Evolutionary conservation across 2,329 filamentous ascomycete genomes (phyloP).

Genomic region (Ilyonectria robusta): DNA sequence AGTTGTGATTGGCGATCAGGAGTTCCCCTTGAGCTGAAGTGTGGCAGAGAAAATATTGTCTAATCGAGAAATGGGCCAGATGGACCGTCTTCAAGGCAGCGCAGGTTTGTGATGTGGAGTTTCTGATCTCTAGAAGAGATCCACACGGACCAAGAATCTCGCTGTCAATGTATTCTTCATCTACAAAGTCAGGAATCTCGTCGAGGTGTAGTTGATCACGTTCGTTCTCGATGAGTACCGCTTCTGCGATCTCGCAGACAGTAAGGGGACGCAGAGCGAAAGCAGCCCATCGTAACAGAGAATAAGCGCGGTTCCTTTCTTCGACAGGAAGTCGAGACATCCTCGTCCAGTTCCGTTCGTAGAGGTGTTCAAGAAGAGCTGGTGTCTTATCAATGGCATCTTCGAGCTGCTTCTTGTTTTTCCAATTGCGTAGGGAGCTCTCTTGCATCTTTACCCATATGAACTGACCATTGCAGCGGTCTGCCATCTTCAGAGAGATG

Average conservation of each 20-base stretch:
- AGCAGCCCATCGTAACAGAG: slow-evolving; percentile 48
- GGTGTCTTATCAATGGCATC: slow-evolving; percentile 48
- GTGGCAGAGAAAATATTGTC: neutral
- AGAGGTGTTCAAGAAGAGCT: slow-evolving; percentile 45
- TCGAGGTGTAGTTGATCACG: neutral
- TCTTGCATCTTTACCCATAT: slow-evolving; percentile 49
- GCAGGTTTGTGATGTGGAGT: neutral
- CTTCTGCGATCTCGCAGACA: neutral
- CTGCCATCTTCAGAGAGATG: slow-evolving; percentile 43
- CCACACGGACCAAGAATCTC: neutral
- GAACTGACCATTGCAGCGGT: slow-evolving; percentile 39
- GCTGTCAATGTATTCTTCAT: neutral
- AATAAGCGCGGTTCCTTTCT: slow-evolving; percentile 40
- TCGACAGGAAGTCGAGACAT: slow-evolving; percentile 32
- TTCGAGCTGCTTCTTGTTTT: slow-evolving; percentile 48
- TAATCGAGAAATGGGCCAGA: slow-evolving; percentile 1
- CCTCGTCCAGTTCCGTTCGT: slow-evolving; percentile 50
- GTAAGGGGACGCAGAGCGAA: slow-evolving; percentile 40
- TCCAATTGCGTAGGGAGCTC: slow-evolving; percentile 38
- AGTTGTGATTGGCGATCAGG: neutral
- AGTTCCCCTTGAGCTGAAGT: neutral
- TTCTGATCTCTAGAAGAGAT: neutral
- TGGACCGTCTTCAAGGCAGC: neutral
- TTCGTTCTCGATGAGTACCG: neutral
- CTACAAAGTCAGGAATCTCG: neutral